Conservation (phyloP, 768 basidiomycete genomes). For the Mrakia frigida region DNA sequence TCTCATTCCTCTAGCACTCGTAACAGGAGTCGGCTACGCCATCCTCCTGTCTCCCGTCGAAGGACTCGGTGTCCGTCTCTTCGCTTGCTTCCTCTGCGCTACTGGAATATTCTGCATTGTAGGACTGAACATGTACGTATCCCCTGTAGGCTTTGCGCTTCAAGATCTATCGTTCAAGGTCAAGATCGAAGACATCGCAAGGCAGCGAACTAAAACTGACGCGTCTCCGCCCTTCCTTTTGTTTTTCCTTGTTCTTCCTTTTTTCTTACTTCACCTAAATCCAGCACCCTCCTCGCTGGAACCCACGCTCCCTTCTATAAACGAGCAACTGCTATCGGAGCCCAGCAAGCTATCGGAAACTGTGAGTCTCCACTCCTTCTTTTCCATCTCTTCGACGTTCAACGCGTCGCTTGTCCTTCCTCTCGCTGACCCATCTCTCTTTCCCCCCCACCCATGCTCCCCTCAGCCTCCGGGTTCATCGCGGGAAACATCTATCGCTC, state of each 20-base stretch:
- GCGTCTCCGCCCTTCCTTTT: too few species aligned
- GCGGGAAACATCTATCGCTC: not conserved
- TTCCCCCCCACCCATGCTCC: too few species aligned
- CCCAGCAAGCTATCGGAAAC: slow-evolving; percentile 38
- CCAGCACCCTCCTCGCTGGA: slow-evolving; percentile 22
- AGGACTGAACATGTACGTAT: slow-evolving; percentile 23
- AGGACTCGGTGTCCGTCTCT: not conserved
- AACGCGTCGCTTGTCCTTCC: too few species aligned
- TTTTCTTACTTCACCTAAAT: not conserved
- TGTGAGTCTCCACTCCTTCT: slow-evolving; percentile 13
- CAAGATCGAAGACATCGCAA: not conserved
- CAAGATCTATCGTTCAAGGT: too few species aligned
- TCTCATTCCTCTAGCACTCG: slow-evolving; percentile 27
- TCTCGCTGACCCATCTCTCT: not conserved
- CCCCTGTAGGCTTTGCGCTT: too few species aligned
- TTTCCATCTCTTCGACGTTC: not conserved
- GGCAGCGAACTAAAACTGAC: too few species aligned
- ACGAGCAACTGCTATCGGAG: slow-evolving; percentile 35
- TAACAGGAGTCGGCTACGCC: slow-evolving; percentile 23
- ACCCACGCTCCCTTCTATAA: slow-evolving; percentile 32
- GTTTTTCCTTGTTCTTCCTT: too few species aligned
- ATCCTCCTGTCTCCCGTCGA: slow-evolving; percentile 14
- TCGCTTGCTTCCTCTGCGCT: slow-evolving; percentile 24
- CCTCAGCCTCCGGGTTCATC: not conserved
- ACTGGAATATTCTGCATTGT: slow-evolving; percentile 26